Evolutionary conservation across 2,329 filamentous ascomycete species (phyloP), one percentile per base, ranked within the genome.

Genomic region (Penicillium sp.): DNA sequence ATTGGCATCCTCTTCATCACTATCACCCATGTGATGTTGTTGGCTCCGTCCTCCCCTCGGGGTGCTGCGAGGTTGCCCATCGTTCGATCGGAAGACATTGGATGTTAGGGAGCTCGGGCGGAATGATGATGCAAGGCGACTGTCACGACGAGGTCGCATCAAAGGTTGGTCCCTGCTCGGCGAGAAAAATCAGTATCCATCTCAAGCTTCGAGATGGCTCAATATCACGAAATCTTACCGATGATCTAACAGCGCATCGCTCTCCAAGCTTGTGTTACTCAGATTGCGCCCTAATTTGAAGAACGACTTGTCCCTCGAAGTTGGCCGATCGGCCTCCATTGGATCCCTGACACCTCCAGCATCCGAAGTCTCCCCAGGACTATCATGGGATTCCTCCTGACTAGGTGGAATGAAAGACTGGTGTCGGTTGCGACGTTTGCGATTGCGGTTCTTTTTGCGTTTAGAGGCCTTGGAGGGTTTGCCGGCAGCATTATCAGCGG

Each of bases 201-300:
- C 6, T 17, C 33, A 50, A 39, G 21, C 43, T 29, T 25, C 7
- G n/a, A 21, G 25, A 41, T 39, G 23, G 33, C 29, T 43, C 50
- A 35, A 49, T 44, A n/a, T 15, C 23, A 35, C 23, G 21, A 55
- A 45, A 48, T 62, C 77, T 61, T 77, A 89, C 86, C 91, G 85
- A 75, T 97, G 93, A 75, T 97, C 93, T 19, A 97, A 79, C 65
- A 97, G 78, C 8, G 86, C 88, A 71, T 96, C 89, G 73, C 92
- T 97, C 65, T 97, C 93, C 62, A 97, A 79, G 73, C 93, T 97
- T 0, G 90, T 92, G 67, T 83, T 87, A 77, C 93, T 97, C 62
- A 87, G 71, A 70, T 89, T 91, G 44, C 78, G 75, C 8, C 79
- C 69, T 51, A 84, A 68, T 41, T 81, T 78, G 70, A 86, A 86